Evolutionary conservation across 2,329 filamentous ascomycete species (phyloP).

Genomic region (Colletotrichum sidae): DNA sequence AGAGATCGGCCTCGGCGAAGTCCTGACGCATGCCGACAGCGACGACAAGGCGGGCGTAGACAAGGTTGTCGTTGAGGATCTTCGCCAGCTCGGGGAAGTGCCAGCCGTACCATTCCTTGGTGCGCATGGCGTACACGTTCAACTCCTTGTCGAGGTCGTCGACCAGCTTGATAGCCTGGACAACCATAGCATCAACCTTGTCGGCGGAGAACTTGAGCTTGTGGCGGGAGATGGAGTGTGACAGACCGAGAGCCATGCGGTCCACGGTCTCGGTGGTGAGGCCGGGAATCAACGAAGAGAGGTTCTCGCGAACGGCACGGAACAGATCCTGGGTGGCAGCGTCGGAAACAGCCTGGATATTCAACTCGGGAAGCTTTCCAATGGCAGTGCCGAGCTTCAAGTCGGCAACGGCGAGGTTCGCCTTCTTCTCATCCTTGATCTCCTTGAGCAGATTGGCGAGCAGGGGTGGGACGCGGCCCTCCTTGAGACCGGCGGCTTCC

Average conservation of each 20-base stretch:
- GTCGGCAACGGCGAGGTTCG: slow-evolving; percentile 92
- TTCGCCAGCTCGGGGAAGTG: slow-evolving; percentile 98
- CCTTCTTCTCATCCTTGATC: slow-evolving; percentile 98
- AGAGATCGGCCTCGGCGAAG: slow-evolving; percentile 80
- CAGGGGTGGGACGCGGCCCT: slow-evolving; percentile 94
- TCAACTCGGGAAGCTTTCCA: slow-evolving; percentile 88
- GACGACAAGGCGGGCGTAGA: slow-evolving; percentile 89
- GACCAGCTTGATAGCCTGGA: slow-evolving; percentile 92
- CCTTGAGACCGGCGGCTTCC: slow-evolving; percentile 83
- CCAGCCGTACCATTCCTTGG: slow-evolving; percentile 99
- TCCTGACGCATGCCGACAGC: slow-evolving; percentile 90
- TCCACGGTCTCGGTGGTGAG: slow-evolving; percentile 87
- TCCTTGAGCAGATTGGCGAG: slow-evolving; percentile 84
- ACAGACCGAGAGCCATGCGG: slow-evolving; percentile 95
- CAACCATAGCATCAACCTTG: slow-evolving; percentile 99
- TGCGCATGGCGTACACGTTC: slow-evolving; percentile 98
- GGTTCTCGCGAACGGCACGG: slow-evolving; percentile 91
- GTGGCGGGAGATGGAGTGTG: slow-evolving; percentile 95
- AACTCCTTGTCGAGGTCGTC: slow-evolving; percentile 99
- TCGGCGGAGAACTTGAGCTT: slow-evolving; percentile 99
- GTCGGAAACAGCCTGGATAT: slow-evolving; percentile 83
- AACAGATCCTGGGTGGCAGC: slow-evolving; percentile 88
- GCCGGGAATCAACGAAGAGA: slow-evolving; percentile 90
- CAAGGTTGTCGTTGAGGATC: slow-evolving; percentile 96
- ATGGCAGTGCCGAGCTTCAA: slow-evolving; percentile 93